phyloP scores from a whole-genome alignment of 805 yeast species.

The Tetrapisispora namnaoensis region DNA sequence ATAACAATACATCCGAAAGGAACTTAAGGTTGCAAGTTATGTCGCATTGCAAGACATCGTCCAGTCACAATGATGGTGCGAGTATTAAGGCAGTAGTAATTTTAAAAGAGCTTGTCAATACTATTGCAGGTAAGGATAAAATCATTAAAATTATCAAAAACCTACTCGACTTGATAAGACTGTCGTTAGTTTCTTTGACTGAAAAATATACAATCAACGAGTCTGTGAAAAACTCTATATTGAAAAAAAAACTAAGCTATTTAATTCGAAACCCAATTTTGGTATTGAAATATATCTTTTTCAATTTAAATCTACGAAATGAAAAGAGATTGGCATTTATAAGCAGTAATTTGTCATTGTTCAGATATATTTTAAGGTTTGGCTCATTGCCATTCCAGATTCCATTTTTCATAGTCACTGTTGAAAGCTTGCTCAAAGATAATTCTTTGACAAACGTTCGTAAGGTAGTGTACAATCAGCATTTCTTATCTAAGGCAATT shows the following conservation, averaged over 20 bases:
- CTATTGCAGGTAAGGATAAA: conserved; percentile 62
- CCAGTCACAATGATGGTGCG: neutral
- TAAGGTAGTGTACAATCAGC: conserved; percentile 33
- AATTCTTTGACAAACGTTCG: conserved; percentile 10
- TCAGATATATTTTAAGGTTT: conserved; percentile 59
- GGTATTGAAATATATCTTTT: conserved; percentile 8
- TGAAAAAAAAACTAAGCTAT: neutral
- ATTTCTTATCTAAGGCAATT: conserved; percentile 40
- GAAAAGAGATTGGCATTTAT: conserved; percentile 30
- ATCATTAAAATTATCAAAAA: conserved; percentile 57
- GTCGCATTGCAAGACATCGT: neutral
- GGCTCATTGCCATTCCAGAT: conserved; percentile 60
- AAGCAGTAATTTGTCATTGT: conserved; percentile 39
- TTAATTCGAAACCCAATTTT: conserved; percentile 12
- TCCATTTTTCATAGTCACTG: conserved; percentile 29
- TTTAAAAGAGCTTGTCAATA: conserved; percentile 42
- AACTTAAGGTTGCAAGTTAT: neutral
- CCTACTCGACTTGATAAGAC: conserved; percentile 41
- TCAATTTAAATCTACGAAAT: conserved; percentile 6
- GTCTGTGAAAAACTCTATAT: conserved; percentile 3
- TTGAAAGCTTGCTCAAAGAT: conserved; percentile 11
- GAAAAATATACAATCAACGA: conserved; percentile 17
- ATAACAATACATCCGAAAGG: neutral
- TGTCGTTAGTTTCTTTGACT: conserved; percentile 37
- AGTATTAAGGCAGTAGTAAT: conserved; percentile 32